These are phyloP conservation scores for Plantago major DNA, from an alignment of 257 asterid species.

Conservation along the genomic window DNA sequence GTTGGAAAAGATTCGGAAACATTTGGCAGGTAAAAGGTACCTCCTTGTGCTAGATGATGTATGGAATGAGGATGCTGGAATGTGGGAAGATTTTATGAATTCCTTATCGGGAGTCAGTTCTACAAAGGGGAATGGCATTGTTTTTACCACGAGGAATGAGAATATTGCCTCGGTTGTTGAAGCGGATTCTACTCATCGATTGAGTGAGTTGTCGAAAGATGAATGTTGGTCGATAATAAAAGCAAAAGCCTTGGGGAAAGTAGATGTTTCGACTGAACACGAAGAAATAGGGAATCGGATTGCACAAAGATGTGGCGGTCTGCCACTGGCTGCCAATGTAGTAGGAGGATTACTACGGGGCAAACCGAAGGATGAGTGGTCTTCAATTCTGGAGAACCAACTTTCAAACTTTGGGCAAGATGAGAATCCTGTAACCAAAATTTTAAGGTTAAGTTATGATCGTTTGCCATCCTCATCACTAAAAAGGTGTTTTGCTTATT, in stretches of 20 bases:
- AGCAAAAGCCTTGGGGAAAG: background rate
- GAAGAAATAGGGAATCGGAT: background rate
- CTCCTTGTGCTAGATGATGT: slow-evolving; percentile 24
- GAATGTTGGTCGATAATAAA: slow-evolving; percentile 11
- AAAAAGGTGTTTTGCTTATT: slow-evolving; percentile 26
- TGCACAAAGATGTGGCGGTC: background rate
- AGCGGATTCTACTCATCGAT: background rate
- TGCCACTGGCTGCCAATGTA: slow-evolving; percentile 1
- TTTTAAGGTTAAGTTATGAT: slow-evolving; percentile 25
- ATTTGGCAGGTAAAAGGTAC: slow-evolving; percentile 6
- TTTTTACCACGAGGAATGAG: slow-evolving; percentile 10
- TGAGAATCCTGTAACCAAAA: background rate
- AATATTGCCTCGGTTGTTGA: slow-evolving; percentile 1
- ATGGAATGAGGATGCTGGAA: slow-evolving; percentile 6
- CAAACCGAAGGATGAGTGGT: slow-evolving; percentile 3
- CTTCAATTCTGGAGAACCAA: background rate
- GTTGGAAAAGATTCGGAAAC: background rate
- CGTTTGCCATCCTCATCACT: slow-evolving; percentile 17
- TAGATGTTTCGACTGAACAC: background rate
- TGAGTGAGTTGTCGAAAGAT: slow-evolving; percentile 11
- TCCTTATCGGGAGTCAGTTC: slow-evolving; percentile 4
- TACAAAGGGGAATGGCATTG: background rate
- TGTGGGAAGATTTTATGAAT: slow-evolving; percentile 15
- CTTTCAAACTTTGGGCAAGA: slow-evolving; percentile 1
- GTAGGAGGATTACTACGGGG: slow-evolving; percentile 5